Evolutionary conservation across 805 yeast species (phyloP).

Genomic region (Lipomyces sp.): DNA sequence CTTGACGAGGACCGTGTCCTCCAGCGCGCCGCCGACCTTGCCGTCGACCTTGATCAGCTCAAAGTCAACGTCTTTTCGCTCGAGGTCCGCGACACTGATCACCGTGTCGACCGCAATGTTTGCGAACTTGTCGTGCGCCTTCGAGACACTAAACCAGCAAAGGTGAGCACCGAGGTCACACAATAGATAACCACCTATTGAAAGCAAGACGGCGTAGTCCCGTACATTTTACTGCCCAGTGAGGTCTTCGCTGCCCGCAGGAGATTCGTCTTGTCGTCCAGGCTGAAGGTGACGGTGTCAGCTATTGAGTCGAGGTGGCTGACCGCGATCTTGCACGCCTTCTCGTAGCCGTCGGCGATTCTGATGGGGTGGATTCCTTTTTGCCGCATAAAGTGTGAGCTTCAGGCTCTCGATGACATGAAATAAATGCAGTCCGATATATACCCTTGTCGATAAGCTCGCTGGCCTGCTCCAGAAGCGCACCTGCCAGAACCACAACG

Average conservation of each 20-base stretch:
- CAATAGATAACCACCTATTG: too few relatives aligned
- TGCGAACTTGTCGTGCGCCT: constrained; percentile 89
- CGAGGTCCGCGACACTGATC: constrained; percentile 83
- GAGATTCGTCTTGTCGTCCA: constrained; percentile 51
- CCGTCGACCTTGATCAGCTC: constrained; percentile 95
- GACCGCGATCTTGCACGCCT: constrained; percentile 90
- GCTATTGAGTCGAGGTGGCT: constrained; percentile 69
- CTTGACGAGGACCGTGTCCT: constrained; percentile 76
- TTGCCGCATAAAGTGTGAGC: too few relatives aligned
- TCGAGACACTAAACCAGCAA: constrained; percentile 56
- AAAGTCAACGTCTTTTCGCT: constrained; percentile 92
- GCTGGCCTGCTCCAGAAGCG: constrained; percentile 87
- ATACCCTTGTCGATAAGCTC: constrained; percentile 77
- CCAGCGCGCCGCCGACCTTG: constrained; percentile 90
- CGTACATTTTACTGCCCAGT: constrained; percentile 82
- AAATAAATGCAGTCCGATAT: too few relatives aligned
- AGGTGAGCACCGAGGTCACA: too few relatives aligned
- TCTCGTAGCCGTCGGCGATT: constrained; percentile 95
- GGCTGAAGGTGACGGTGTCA: constrained; percentile 55
- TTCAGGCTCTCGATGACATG: too few relatives aligned
- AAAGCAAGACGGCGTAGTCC: too few relatives aligned
- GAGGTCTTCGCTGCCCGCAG: constrained; percentile 93
- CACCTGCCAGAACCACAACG: constrained; percentile 94
- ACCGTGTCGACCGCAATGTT: constrained; percentile 97
- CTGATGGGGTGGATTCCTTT: constrained; percentile 92